These are phyloP conservation scores for Rhodocollybia butyracea DNA, from an alignment of 768 basidiomycete species.

Conservation along the genomic window DNA sequence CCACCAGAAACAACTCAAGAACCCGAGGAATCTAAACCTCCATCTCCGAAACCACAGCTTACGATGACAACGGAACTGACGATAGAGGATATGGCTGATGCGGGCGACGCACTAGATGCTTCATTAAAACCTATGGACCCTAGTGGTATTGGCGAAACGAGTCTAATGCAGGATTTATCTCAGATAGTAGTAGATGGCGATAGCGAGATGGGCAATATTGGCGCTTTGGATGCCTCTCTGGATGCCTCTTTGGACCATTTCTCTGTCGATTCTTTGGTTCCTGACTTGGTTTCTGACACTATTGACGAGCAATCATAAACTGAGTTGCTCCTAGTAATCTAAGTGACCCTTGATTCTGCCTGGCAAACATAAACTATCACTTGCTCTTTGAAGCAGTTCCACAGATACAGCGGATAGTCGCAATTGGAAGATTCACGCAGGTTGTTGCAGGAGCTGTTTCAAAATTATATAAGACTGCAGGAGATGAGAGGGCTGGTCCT, in stretches of 20 bases:
- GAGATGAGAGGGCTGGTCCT: neutral
- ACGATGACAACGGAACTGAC: constrained; percentile 46
- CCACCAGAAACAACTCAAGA: constrained; percentile 32
- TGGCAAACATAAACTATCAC: too few species aligned
- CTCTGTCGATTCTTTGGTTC: constrained; percentile 19
- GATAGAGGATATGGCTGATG: constrained; percentile 29
- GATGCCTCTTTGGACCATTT: constrained; percentile 63
- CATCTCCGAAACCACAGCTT: constrained; percentile 67
- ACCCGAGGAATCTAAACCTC: constrained; percentile 50
- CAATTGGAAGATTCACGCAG: constrained; percentile 17
- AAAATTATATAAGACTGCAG: too few species aligned
- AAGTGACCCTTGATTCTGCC: too few species aligned
- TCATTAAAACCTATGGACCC: constrained; percentile 55
- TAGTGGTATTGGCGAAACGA: constrained; percentile 37
- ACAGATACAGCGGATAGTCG: constrained; percentile 28
- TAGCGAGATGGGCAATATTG: constrained; percentile 51
- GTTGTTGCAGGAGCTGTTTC: too few species aligned
- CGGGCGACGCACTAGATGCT: constrained; percentile 45
- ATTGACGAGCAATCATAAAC: neutral
- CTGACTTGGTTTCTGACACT: too few species aligned
- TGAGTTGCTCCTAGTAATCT: too few species aligned
- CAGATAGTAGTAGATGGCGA: constrained; percentile 50
- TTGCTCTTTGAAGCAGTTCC: constrained; percentile 34
- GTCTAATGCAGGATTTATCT: constrained; percentile 51
- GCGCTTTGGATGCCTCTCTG: too few species aligned